Base-by-base conservation (phyloP, 1,284 basidiomycete species). In the Ustilago vetiveriae region DNA sequence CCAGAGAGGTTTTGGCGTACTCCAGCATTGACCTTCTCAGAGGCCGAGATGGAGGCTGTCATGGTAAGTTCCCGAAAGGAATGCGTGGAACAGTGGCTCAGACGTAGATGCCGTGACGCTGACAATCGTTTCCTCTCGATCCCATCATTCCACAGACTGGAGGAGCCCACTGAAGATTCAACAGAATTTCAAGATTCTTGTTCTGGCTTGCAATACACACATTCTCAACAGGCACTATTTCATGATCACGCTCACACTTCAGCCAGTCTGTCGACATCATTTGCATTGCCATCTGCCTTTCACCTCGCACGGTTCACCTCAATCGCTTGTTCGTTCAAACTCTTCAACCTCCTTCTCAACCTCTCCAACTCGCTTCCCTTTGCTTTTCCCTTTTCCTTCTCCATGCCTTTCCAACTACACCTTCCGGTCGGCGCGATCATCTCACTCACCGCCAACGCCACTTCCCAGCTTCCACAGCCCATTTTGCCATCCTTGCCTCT, bases 1-100 rank as follows among this genome's bases (percentile, higher is more conserved):
- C 79, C 80, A 1, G 53, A 66, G 21, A 48, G 78, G 30, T 82
- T 80, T 54, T 82, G 80, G 80, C 57, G 62, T 35, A 82, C 80
- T 8, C 59, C 68, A 3, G 59, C 75, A 13, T 39, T 82, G 17
- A 40, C 41, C 2, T 64, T 66, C 30, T 58, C 53, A 13, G 74
- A 75, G 24, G 72, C 51, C 6, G 80, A 82, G 52, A 76, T 82
- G 58, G 80, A 81, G 30, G 76, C 75, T 4, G 57, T 82, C 37
- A 79, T 74, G 69, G 79, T 80, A 66, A 70, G 72, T 16, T 13
- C 7, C 3, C 11, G n/a, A n/a, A n/a, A n/a, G n/a, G n/a, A n/a
- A n/a, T n/a, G n/a, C n/a, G n/a, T n/a, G n/a, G n/a, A n/a, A n/a
- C n/a, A n/a, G n/a, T n/a, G n/a, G n/a, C n/a, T n/a, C n/a, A n/a